Base-by-base conservation (phyloP, 306 rosid genomes). In the Vachellia collinsii region DNA sequence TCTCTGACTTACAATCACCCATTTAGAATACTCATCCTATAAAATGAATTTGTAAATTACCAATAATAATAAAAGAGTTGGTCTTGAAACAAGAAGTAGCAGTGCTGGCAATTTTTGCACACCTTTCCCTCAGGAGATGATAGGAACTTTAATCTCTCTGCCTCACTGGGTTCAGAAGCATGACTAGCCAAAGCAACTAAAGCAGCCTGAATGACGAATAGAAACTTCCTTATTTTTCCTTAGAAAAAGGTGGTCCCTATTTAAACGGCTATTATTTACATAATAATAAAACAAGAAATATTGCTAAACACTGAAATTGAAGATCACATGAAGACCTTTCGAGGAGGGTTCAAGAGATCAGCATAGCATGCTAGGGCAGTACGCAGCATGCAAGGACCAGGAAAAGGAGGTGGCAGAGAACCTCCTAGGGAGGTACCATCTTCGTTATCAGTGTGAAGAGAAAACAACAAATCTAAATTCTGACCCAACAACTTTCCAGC, bases 71-170 rank as follows among this genome's bases (percentile, higher is more conserved):
- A 25, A 61, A 58, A 77, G n/a, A 8, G 50, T 9, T 43, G 23
- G 53, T 56, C 41, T 62, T 61, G 79, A 42, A 65, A 69, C 42
- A 70, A 41, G 47, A 72, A 19, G 69, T 22, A 63, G 58, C 72
- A 80, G 63, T 11, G 62, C 51, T 63, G 22, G 39, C 69, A 48
- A 76, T 48, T 36, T 58, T 44, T 68, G 43, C 16, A 64, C 76
- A 96, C 99, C 98, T 96, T 96, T 74, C 99, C 99, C 83, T 88
- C 86, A 59, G 97, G 94, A 56, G 97, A 96, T 77, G 98, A 73
- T 77, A 96, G 89, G 84, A 87, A 89, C 85, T 89, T 91, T 4
- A 96, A 90, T 72, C 89, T 88, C 65, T 93, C 97, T 44, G 93
- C 97, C 74, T 96, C 97, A 79, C 85, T 84, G 16, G 93, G 92